These are phyloP conservation scores for Cryptosporidium baileyi DNA, from an alignment of 169 alveolate species.

Conservation along the genomic window DNA sequence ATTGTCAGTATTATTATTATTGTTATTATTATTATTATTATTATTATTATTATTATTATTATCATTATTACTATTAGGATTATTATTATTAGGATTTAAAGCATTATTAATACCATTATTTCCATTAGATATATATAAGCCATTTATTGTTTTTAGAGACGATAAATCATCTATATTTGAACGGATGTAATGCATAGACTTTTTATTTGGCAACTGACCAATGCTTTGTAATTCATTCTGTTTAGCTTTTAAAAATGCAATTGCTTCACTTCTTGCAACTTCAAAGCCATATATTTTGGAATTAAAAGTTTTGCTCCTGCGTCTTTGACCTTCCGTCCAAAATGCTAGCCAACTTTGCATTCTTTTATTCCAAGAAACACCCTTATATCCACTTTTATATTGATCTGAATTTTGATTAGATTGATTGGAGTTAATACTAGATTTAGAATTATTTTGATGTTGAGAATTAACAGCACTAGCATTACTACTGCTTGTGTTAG, in stretches of 20 bases:
- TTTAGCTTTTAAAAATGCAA: conserved; percentile 64
- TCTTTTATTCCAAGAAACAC: conserved; percentile 64
- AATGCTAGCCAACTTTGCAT: conserved; percentile 66
- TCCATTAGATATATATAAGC: conserved; percentile 1
- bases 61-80: not conserved
- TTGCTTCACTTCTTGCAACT: conserved; percentile 63
- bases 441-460: not conserved
- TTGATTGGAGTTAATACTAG: not conserved
- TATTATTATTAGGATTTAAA: not conserved
- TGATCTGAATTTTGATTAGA: not conserved
- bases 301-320: conserved; percentile 57
- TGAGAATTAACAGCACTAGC: too few relatives aligned
- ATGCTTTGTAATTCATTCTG: conserved; percentile 52
- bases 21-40: not conserved
- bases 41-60: not conserved
- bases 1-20: not conserved
- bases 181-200: conserved; percentile 37
- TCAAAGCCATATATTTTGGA: conserved; percentile 63
- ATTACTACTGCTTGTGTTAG: not conserved
- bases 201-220: conserved; percentile 43
- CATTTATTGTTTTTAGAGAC: conserved; percentile 9
- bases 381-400: conserved; percentile 50
- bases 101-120: not conserved
- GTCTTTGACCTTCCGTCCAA: conserved; percentile 65
- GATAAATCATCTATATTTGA: conserved; percentile 13